Evolutionary conservation across 139 green algal species (phyloP).

Genomic region (Picochlorum sp.): DNA sequence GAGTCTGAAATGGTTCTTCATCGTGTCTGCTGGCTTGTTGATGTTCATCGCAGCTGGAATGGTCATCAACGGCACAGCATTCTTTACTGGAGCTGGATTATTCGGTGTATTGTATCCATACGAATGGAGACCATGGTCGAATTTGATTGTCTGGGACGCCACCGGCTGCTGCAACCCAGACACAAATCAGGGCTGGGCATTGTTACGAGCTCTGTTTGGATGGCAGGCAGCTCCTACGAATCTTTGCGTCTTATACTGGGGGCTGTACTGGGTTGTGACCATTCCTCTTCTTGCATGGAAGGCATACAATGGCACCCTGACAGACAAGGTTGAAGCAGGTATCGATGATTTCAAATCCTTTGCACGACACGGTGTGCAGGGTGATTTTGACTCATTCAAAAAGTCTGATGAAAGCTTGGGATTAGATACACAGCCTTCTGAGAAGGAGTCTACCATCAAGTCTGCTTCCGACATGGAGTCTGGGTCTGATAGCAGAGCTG

Average conservation of each 20-base stretch:
- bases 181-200: constrained; percentile 34
- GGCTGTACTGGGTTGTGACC: constrained; percentile 27
- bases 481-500: no score
- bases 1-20: constrained; percentile 48
- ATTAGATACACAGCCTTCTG: no score
- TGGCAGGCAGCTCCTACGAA: constrained; percentile 30
- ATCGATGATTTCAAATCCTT: constrained; percentile 8
- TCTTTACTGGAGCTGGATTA: constrained; percentile 27
- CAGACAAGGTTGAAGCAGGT: constrained; percentile 18
- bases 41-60: constrained; percentile 44
- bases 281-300: constrained; percentile 8
- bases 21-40: constrained; percentile 31
- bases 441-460: no score
- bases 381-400: not conserved
- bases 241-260: constrained; percentile 27
- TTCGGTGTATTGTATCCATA: constrained; percentile 33
- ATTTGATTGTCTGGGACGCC: constrained; percentile 35
- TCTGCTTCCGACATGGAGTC: no score
- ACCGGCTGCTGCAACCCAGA: constrained; percentile 31
- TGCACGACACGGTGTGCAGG: not conserved
- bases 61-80: constrained; percentile 11
- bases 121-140: constrained; percentile 30
- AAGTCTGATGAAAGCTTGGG: no score
- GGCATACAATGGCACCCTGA: constrained; percentile 21
- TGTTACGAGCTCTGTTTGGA: constrained; percentile 42